Percentiles rank a stretch among this genome's conserved stretches.
phyloP scores from a whole-genome alignment of 75 land plant genomes.

The Pinus tabuliformis region DNA sequence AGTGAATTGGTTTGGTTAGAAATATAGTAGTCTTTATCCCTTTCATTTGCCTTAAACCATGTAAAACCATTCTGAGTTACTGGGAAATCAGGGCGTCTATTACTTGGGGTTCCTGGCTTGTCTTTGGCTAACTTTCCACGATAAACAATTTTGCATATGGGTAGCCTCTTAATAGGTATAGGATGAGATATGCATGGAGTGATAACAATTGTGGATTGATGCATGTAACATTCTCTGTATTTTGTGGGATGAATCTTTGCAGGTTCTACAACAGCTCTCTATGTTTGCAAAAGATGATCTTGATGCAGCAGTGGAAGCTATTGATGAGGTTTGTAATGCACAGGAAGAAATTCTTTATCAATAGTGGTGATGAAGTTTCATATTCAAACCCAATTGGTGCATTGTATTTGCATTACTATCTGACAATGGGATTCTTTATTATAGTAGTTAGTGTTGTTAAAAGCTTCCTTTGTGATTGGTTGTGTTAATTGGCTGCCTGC shows the following conservation, averaged over 20 bases:
- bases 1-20: neutral
- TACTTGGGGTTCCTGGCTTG: neutral
- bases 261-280: constrained; percentile 66
- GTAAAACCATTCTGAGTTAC: neutral
- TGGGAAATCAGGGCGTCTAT: neutral
- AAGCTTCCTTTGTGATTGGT: too few species aligned
- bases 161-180: neutral
- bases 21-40: neutral
- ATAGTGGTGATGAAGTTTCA: too few species aligned
- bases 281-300: constrained; percentile 68
- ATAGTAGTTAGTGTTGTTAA: too few species aligned
- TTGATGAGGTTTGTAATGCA: constrained; percentile 52
- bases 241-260: neutral
- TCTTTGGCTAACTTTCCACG: neutral
- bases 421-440: too few species aligned
- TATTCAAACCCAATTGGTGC: too few species aligned
- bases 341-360: too few species aligned
- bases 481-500: too few species aligned
- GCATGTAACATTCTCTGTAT: neutral
- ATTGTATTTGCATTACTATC: too few species aligned
- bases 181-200: neutral
- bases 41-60: neutral
- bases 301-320: constrained; percentile 66
- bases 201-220: neutral
- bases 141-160: neutral